Conservation (phyloP, 805 yeast species). For the Ogataea paraovalis region DNA sequence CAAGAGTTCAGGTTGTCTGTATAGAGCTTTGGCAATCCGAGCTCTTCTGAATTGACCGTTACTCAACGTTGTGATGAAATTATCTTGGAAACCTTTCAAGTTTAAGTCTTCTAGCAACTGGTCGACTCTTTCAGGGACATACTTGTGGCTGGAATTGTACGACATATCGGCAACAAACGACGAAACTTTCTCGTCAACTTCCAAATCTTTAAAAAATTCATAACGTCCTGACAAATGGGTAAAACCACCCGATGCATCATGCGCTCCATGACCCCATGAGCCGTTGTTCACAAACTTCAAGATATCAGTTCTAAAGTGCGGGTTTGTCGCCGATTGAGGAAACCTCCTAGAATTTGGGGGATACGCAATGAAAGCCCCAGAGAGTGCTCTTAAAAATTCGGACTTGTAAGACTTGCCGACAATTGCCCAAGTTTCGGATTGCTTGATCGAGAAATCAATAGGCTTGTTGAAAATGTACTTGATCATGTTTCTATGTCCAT, state of each 20-base stretch:
- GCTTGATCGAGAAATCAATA: constrained; percentile 35
- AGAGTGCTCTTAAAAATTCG: constrained; percentile 49
- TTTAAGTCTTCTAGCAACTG: constrained; percentile 47
- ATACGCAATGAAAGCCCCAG: constrained; percentile 48
- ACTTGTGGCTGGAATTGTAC: constrained; percentile 37
- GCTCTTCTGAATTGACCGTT: constrained; percentile 95
- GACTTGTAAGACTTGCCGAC: constrained; percentile 50
- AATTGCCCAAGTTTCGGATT: constrained; percentile 48
- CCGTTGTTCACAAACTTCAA: constrained; percentile 36
- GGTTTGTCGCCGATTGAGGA: constrained; percentile 48
- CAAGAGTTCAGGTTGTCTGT: constrained; percentile 59
- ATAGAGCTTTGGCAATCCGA: constrained; percentile 70
- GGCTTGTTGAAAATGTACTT: constrained; percentile 36
- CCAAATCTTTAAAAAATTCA: constrained; percentile 75
- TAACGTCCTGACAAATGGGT: constrained; percentile 87
- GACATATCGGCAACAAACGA: constrained; percentile 57
- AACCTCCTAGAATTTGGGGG: constrained; percentile 54
- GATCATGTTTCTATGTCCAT: background rate
- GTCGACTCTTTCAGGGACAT: constrained; percentile 36
- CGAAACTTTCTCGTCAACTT: constrained; percentile 67
- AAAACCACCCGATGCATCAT: constrained; percentile 37
- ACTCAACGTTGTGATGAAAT: constrained; percentile 84
- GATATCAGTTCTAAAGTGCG: constrained; percentile 37
- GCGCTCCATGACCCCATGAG: constrained; percentile 33
- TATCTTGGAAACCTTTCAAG: constrained; percentile 51